These are phyloP conservation scores for Yamadazyma epiphylla DNA, from an alignment of 1,139 yeast species.

Conservation along the genomic window DNA sequence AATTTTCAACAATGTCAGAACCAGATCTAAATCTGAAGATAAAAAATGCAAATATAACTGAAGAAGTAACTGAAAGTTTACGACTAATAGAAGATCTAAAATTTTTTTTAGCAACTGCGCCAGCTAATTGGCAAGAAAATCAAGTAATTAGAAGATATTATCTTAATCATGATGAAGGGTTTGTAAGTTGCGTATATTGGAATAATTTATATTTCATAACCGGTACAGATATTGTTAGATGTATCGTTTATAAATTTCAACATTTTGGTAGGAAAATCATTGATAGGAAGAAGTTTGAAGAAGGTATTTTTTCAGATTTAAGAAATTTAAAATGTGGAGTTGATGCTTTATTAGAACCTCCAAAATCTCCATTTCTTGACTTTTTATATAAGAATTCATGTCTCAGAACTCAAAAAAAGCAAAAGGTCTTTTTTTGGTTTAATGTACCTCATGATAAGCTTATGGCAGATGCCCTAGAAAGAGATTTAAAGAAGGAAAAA, in stretches of 20 bases:
- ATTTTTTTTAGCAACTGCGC: conserved; percentile 86
- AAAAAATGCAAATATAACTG: conserved; percentile 10
- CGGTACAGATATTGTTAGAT: conserved; percentile 94
- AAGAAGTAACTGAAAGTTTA: conserved; percentile 47
- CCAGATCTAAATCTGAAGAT: conserved; percentile 5
- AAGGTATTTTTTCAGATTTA: conserved; percentile 89
- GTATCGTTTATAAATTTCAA: conserved; percentile 83
- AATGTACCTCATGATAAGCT: conserved; percentile 91
- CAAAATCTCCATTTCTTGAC: conserved; percentile 81
- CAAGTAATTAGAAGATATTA: conserved; percentile 86
- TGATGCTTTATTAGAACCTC: conserved; percentile 85
- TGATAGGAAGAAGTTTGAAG: conserved; percentile 93
- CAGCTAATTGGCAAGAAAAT: conserved; percentile 89
- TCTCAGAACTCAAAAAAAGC: conserved; percentile 91
- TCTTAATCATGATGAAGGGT: conserved; percentile 84
- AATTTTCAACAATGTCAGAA: conserved; percentile 6
- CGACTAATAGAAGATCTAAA: conserved; percentile 72
- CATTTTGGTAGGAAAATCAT: conserved; percentile 83
- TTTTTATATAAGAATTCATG: conserved; percentile 85
- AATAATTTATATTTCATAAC: conserved; percentile 85
- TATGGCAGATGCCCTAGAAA: conserved; percentile 89
- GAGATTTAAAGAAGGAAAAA: conserved; percentile 82
- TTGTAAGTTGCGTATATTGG: conserved; percentile 91
- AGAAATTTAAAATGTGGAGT: conserved; percentile 82
- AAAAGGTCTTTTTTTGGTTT: conserved; percentile 95